These are phyloP conservation scores for Cyclostephanos tholiformis DNA, from an alignment of 108 stramenopile species.

Conservation along the genomic window DNA sequence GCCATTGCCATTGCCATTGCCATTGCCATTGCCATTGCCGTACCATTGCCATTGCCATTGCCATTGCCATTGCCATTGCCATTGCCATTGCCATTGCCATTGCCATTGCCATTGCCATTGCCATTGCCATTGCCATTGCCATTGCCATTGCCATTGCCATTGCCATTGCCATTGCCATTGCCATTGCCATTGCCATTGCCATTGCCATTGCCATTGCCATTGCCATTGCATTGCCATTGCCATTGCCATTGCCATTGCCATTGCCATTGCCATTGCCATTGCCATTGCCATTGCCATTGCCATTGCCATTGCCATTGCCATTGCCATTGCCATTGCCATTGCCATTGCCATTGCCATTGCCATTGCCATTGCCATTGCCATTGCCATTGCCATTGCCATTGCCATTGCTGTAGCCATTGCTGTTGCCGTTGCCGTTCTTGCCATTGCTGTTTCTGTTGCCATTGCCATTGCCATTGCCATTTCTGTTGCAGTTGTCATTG, in stretches of 20 bases:
- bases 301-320: slow-evolving; percentile 21
- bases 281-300: slow-evolving; percentile 24
- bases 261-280: slow-evolving; percentile 27
- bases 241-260: neutral
- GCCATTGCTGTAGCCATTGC: slow-evolving; percentile 34
- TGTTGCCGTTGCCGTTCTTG: slow-evolving; percentile 41
- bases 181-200: neutral
- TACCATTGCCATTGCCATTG: too few species aligned
- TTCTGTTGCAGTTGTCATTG: too few species aligned
- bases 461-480: neutral
- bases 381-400: slow-evolving; percentile 54
- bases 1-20: too few species aligned
- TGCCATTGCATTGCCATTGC: too few species aligned
- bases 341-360: slow-evolving; percentile 45
- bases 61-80: too few species aligned
- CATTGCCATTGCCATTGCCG: too few species aligned
- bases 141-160: too few species aligned
- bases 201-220: slow-evolving; percentile 4
- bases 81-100: too few species aligned
- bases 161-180: neutral
- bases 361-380: slow-evolving; percentile 29
- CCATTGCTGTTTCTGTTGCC: slow-evolving; percentile 5
- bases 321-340: slow-evolving; percentile 41
- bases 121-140: too few species aligned
- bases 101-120: too few species aligned